These are phyloP conservation scores for Mrakiaceae sp. DNA, from an alignment of 1,284 basidiomycete species.

Conservation along the genomic window DNA sequence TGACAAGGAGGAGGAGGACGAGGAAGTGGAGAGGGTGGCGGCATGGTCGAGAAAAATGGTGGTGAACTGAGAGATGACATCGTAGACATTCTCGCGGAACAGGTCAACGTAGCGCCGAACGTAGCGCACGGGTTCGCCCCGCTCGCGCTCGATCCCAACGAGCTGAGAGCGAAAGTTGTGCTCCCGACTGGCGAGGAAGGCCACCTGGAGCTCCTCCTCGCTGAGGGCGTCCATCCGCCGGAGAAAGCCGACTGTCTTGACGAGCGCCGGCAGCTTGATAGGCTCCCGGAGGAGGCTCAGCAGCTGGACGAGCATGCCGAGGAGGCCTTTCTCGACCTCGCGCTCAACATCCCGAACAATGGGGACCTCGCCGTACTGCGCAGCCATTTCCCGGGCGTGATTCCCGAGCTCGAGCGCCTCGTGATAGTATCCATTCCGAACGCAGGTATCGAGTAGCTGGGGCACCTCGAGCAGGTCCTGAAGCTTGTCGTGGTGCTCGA, in stretches of 20 bases:
- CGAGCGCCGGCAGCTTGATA: conserved; percentile 75
- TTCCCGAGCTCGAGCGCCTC: conserved; percentile 74
- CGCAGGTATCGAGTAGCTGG: conserved; percentile 77
- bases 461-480: conserved; percentile 83
- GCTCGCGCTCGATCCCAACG: conserved; percentile 31
- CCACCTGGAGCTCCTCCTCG: conserved; percentile 54
- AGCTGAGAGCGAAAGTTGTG: conserved; percentile 42
- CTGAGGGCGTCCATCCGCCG: conserved; percentile 57
- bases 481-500: conserved; percentile 82
- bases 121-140: conserved; percentile 60
- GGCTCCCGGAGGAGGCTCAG: conserved; percentile 68
- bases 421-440: conserved; percentile 77
- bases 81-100: conserved; percentile 85
- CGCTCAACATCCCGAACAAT: conserved; percentile 49
- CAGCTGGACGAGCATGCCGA: conserved; percentile 47
- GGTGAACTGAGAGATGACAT: conserved; percentile 77
- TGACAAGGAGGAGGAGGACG: neutral
- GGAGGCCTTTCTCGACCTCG: conserved; percentile 56
- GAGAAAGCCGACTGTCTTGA: conserved; percentile 75
- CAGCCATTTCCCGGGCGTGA: conserved; percentile 46
- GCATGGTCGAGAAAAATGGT: conserved; percentile 69
- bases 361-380: conserved; percentile 37
- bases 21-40: conserved; percentile 18
- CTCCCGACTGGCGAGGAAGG: conserved; percentile 54
- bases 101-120: conserved; percentile 77